phyloP scores from a whole-genome alignment of 2,329 filamentous ascomycete species.

The Colletotrichum viniferum region DNA sequence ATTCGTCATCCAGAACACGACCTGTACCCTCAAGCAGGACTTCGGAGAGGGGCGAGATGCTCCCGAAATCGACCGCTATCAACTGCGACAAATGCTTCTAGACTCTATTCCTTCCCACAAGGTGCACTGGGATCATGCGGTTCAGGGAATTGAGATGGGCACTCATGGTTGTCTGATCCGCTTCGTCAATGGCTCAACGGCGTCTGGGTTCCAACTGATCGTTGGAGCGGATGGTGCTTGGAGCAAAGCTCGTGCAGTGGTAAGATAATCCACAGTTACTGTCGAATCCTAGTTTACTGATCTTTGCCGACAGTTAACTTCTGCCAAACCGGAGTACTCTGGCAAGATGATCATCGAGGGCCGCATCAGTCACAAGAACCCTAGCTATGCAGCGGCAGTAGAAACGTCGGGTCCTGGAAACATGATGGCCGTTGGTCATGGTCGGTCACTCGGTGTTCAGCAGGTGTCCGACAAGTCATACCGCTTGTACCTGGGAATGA shows the following conservation, averaged over 20 bases:
- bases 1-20: not conserved
- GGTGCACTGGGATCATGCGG: slow-evolving; percentile 38
- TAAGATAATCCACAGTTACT: not conserved
- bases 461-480: not conserved
- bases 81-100: slow-evolving; percentile 38
- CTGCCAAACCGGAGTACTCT: not conserved
- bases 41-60: slow-evolving; percentile 25
- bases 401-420: not conserved
- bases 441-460: not conserved
- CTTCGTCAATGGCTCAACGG: not conserved
- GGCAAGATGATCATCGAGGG: not conserved
- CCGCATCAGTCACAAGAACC: not conserved
- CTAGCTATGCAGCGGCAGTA: not conserved
- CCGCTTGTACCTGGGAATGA: not conserved
- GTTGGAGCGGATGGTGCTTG: slow-evolving; percentile 6
- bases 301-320: not conserved
- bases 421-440: not conserved
- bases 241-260: slow-evolving; percentile 4
- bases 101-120: slow-evolving; percentile 29
- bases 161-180: not conserved
- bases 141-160: not conserved
- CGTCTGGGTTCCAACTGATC: not conserved
- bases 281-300: not conserved
- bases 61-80: slow-evolving; percentile 43
- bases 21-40: not conserved